Evolutionary conservation across 2,329 filamentous ascomycete genomes (phyloP).

Genomic region (Amesomyces nigricolor): DNA sequence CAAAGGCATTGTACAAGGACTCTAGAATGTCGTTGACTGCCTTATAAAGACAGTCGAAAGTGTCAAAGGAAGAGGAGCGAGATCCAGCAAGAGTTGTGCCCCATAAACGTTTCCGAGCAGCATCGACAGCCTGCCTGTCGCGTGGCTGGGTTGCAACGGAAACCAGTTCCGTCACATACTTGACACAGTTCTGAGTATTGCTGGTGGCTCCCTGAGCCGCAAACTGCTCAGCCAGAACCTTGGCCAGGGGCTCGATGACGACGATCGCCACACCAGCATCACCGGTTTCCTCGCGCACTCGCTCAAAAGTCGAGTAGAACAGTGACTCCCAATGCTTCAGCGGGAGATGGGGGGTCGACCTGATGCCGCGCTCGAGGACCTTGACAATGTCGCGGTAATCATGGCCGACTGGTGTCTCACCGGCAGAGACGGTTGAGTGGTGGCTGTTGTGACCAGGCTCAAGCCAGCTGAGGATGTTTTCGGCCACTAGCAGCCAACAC

Average conservation of each 20-base stretch:
- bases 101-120: conserved; percentile 62
- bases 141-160: conserved; percentile 48
- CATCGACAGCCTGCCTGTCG: conserved; percentile 59
- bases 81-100: conserved; percentile 42
- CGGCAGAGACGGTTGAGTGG: conserved; percentile 36
- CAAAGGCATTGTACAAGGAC: conserved; percentile 43
- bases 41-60: conserved; percentile 62
- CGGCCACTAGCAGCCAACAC: conserved; percentile 47
- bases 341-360: conserved; percentile 43
- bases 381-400: conserved; percentile 66
- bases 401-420: conserved; percentile 50
- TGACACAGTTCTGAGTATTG: conserved; percentile 29
- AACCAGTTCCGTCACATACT: conserved; percentile 40
- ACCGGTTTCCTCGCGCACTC: conserved; percentile 58
- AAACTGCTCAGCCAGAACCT: conserved; percentile 40
- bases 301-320: conserved; percentile 50
- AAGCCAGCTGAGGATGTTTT: conserved; percentile 40
- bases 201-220: conserved; percentile 20
- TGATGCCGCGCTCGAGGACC: conserved; percentile 59
- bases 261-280: conserved; percentile 61
- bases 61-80: conserved; percentile 47
- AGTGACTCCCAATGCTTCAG: conserved; percentile 47
- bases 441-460: conserved; percentile 36
- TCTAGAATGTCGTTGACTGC: conserved; percentile 50
- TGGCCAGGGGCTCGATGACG: conserved; percentile 66